Evolutionary conservation across 1,284 basidiomycete genomes (phyloP), one percentile per base, ranked within the genome.

Genomic region (Ceraceosorus guamensis): DNA sequence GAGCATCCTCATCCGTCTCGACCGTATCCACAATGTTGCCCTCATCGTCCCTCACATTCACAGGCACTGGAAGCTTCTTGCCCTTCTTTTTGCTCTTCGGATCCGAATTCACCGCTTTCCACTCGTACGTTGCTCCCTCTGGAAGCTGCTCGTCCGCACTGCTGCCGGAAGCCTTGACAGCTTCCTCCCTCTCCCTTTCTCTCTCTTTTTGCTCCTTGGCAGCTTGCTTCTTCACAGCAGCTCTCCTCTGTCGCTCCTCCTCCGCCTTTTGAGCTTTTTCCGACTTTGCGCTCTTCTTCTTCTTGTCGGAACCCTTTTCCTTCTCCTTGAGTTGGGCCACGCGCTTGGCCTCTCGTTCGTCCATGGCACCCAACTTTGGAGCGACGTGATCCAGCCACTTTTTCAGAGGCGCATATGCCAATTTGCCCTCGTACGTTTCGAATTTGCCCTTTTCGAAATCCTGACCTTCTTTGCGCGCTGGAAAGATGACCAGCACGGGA

Each of bases 371-470:
- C 14, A 46, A 37, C 43, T 65, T 67, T 11, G 63, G 62, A 1
- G 62, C 41, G 10, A 57, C 63, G 33, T 67, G 46, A 47, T 73
- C 64, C 43, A 74, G 60, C 73, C 73, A 75, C 8, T 35, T 51
- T 43, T 67, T 62, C 32, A 75, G 60, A 39, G 61, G 58, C 56
- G 62, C 57, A 49, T 74, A 73, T 53, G 68, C 67, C 53, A 73
- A 56, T 33, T 62, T 50, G 30, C 73, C 71, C 4, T 49, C 57
- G 52, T 73, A 75, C 43, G 48, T 60, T 47, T 65, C 62, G 56
- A 71, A 62, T 2, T 46, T 7, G 16, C 52, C 48, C 51, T 66
- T 66, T 39, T 60, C 61, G 18, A 52, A n/a, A 16, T 30, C 16
- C 16, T 16, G 18, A 1, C 46, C 59, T 3, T 62, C 56, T 3